Base-by-base conservation (phyloP, 306 rosid genomes). In the Acacia acuminata region DNA sequence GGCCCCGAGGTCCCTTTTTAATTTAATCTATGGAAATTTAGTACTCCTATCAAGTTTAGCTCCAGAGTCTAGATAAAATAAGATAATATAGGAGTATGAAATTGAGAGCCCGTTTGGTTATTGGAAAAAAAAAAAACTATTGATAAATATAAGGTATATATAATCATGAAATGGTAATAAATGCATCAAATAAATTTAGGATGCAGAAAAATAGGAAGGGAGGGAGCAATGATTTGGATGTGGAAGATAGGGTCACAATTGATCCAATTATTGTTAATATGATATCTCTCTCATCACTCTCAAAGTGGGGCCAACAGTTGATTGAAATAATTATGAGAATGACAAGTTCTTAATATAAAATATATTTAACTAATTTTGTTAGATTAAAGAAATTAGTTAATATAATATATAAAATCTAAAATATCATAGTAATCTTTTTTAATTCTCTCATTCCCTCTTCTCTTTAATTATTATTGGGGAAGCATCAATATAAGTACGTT, bases 231-330 rank as follows among this genome's bases (percentile, higher is more conserved):
- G 70, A 58, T 40, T 60, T 60, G 24, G 68, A 60, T 77, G 82
- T 67, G 30, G 36, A 78, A 45, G 36, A 66, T 19, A 68, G 67
- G 30, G 69, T 58, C 22, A 58, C 13, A 36, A 22, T 40, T 0
- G 61, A 34, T 20, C 70, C 81, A 77, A 65, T 61, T 73, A 58
- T 79, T 71, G 61, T 34, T 42, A 61, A 69, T 32, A 34, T 25
- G 27, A 67, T 61, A 4, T 73, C 1, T 40, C 79, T 11, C 42
- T 72, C 38, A 40, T 38, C 30, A 56, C 14, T n/a, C 79, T 70
- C 75, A 14, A 56, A 55, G 79, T 76, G 24, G 79, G 79, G 79
- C 27, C 1, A 13, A n/a, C 42, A 22, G 32, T 44, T 45, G 51
- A 70, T 69, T 20, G 55, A 70, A 4, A 22, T 38, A n/a, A n/a